Evolutionary conservation across 1,284 basidiomycete species (phyloP).

Genomic region (Trametes sp.): DNA sequence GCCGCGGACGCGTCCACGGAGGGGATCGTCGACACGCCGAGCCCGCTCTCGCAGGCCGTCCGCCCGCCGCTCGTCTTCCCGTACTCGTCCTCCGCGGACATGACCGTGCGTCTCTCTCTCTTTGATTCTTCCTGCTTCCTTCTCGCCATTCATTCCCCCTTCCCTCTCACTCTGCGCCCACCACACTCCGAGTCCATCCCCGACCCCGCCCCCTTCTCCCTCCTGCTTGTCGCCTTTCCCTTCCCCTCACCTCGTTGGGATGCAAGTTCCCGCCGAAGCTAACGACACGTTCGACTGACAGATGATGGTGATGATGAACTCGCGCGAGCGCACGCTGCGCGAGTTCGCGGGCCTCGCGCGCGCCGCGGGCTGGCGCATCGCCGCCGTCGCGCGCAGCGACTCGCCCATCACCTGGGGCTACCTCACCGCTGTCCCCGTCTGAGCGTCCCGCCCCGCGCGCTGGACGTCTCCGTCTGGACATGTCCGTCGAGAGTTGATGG

Average conservation of each 20-base stretch:
- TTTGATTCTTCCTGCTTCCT: no score
- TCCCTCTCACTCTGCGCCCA: no score
- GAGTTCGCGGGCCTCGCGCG: slow-evolving; percentile 62
- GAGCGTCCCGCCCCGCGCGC: no score
- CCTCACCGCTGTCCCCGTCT: slow-evolving; percentile 66
- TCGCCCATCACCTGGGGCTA: slow-evolving; percentile 67
- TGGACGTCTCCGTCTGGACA: no score
- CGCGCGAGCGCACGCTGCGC: slow-evolving; percentile 71
- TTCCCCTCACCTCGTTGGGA: no score
- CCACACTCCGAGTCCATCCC: no score
- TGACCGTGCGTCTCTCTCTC: slow-evolving; percentile 65
- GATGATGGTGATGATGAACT: slow-evolving; percentile 78
- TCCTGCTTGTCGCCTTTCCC: background rate
- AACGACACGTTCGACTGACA: background rate
- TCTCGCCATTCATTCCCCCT: no score
- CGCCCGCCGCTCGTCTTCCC: slow-evolving; percentile 48
- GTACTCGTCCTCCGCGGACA: slow-evolving; percentile 64
- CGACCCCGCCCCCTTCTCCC: background rate
- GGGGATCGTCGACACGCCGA: slow-evolving; percentile 30
- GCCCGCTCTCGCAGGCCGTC: slow-evolving; percentile 47
- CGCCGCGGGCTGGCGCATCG: slow-evolving; percentile 72
- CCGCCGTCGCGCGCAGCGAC: slow-evolving; percentile 59
- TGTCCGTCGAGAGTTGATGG: no score
- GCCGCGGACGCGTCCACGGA: background rate
- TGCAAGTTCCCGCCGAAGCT: no score